Percentiles rank a stretch among this genome's conserved stretches.
Conservation (phyloP, 805 yeast species). For the Ogataea henricii region DNA sequence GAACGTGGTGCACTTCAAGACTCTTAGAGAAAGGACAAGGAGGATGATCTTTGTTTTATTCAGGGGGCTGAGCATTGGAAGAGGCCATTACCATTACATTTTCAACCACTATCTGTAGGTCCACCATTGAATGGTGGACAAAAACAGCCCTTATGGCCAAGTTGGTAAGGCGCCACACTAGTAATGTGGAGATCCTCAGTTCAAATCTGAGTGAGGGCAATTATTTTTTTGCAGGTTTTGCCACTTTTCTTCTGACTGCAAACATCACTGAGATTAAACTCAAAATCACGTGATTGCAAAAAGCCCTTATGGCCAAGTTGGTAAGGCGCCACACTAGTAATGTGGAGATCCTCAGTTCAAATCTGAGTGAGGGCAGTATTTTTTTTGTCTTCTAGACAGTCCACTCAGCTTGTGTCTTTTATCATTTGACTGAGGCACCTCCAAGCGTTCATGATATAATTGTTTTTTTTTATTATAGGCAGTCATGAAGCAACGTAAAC, state of each 20-base stretch:
- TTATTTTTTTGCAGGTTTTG: constrained; percentile 9
- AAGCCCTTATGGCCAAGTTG: constrained; percentile 39
- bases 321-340: constrained; percentile 40
- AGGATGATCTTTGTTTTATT: no score
- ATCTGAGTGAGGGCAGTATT: constrained; percentile 35
- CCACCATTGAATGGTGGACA: no score
- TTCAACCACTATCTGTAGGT: no score
- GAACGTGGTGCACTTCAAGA: no score
- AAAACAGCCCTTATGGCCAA: constrained; percentile 35
- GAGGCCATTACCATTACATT: no score
- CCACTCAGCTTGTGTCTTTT: background rate
- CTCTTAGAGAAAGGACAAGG: no score
- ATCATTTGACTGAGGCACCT: background rate
- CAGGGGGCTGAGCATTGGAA: no score
- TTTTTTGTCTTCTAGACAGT: constrained; percentile 8
- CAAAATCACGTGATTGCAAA: background rate
- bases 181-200: constrained; percentile 40
- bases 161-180: constrained; percentile 40
- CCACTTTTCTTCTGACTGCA: no score
- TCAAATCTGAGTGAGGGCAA: constrained; percentile 38
- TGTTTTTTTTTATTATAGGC: no score
- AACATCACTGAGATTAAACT: background rate
- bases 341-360: constrained; percentile 40
- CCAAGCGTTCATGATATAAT: no score
- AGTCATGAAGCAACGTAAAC: background rate